Percentiles rank a stretch among this genome's conserved stretches.
These are phyloP conservation scores for Pleurozium schreberi DNA, from an alignment of 225 moss, liverwort and hornwort genomes.

Conservation along the genomic window DNA sequence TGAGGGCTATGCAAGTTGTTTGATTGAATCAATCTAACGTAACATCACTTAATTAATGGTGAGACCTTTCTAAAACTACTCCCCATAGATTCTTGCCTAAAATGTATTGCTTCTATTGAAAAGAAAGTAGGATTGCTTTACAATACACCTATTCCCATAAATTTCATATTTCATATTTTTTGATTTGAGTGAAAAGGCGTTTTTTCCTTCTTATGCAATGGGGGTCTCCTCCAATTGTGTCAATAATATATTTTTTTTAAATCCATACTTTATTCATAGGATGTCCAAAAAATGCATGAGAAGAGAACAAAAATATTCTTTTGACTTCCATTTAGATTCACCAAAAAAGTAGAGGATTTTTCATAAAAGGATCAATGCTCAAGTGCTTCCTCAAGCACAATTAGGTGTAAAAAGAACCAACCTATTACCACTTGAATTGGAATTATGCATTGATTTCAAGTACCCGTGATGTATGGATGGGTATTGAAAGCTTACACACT, in stretches of 20 bases:
- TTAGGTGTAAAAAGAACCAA: background rate
- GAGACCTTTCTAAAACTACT: accelerated
- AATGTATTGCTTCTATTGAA: background rate
- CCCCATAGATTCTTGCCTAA: background rate
- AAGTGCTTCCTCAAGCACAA: background rate
- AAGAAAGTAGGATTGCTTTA: background rate
- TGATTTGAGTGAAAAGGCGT: accelerated
- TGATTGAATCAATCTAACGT: background rate
- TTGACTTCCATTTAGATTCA: too few species aligned
- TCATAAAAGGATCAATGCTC: background rate
- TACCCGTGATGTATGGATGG: too few species aligned
- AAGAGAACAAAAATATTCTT: background rate
- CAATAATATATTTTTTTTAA: too few species aligned
- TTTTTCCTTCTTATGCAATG: background rate
- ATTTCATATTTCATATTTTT: background rate
- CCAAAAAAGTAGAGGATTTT: background rate
- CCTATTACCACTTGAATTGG: background rate
- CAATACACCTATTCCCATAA: background rate
- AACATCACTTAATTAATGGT: background rate
- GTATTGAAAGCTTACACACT: too few species aligned
- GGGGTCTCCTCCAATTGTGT: accelerated
- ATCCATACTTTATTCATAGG: background rate
- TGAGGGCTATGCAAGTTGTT: background rate
- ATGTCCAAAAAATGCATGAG: too few species aligned
- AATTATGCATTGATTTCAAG: accelerated